Evolutionary conservation across 2,329 filamentous ascomycete species (phyloP), one percentile per base, ranked within the genome.

Genomic region (Pseudocercospora vitis): DNA sequence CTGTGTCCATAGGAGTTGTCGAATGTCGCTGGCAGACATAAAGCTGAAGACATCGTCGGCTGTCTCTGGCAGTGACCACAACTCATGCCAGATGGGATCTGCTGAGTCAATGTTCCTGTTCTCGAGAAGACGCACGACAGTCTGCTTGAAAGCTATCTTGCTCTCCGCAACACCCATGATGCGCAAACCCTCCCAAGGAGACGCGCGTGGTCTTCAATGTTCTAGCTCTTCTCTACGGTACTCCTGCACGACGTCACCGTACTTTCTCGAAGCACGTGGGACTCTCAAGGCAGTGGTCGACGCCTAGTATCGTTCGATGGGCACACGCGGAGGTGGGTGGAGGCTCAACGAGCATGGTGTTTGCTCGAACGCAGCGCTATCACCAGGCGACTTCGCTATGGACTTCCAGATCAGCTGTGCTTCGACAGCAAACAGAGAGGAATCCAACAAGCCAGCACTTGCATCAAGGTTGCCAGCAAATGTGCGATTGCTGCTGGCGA

Each of bases 81-180:
- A 91, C 71, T 89, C 89, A 60, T 88, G 86, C 94, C 94, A 99
- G 76, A 96, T 96, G 14, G 84, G 80, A 76, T 96, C 90, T 73
- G 94, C 87, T 52, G 90, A 84, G 56, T 90, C 81, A 69, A 97
- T 96, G 70, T 88, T 81, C 62, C 86, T 85, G 71, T 95, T 88
- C 72, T 96, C 91, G n/a, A 91, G 94, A 55, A 99, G 84, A 70
- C 88, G 85, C 78, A 97, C 96, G 77, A 97, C 95, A 75, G 91
- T 92, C 76, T 95, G 89, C 76, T 96, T 97, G 82, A 99, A 97
- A 70, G 92, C 90, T 70, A 97, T 85, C 81, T 97, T 97, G 68
- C 92, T 97, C 77, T 97, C 92, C 75, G 92, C 96, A 70, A 92
- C 92, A 74, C 94, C 94, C 94, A 99, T 99, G 11, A 26, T 47